A percentile compares a stretch with the other conserved stretches of the same genome.
Evolutionary conservation across 805 yeast species (phyloP).

Genomic region (Pichia phayaonensis): DNA sequence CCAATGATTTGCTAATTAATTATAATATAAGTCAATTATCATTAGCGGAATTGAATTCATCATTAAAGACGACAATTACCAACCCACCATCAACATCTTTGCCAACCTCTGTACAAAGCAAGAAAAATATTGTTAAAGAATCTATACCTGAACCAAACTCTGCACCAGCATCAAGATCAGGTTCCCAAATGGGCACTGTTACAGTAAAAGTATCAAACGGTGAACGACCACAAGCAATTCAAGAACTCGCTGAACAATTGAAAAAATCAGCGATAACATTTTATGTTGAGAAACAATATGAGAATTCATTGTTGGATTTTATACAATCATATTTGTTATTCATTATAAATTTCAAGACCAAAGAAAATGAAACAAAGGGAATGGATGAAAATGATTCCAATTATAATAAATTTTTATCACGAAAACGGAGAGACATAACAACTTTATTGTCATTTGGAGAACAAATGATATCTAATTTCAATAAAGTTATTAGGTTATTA

Average conservation of each 20-base stretch:
- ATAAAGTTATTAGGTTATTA: not conserved
- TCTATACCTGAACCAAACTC: not conserved
- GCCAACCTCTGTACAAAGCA: not conserved
- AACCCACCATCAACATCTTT: not conserved
- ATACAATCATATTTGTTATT: slow-evolving; percentile 21
- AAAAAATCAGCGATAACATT: slow-evolving; percentile 8
- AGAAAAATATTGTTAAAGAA: not conserved
- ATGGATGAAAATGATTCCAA: slow-evolving; percentile 10
- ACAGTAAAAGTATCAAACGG: no score
- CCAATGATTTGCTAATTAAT: slow-evolving; percentile 10
- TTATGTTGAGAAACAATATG: slow-evolving; percentile 8
- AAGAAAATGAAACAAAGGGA: slow-evolving; percentile 11
- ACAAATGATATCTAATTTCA: slow-evolving; percentile 18
- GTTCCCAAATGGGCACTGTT: not conserved
- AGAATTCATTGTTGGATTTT: slow-evolving; percentile 16
- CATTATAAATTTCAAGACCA: slow-evolving; percentile 18
- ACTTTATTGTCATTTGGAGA: slow-evolving; percentile 2
- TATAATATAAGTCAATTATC: slow-evolving; percentile 14
- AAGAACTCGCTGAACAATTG: slow-evolving; percentile 15
- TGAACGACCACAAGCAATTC: slow-evolving; percentile 8
- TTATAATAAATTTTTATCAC: slow-evolving; percentile 12
- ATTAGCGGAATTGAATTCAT: slow-evolving; percentile 12
- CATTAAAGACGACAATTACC: not conserved
- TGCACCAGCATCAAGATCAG: not conserved
- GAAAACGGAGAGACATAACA: slow-evolving; percentile 7